Percentiles rank a stretch among this genome's conserved stretches.
Evolutionary conservation across 805 yeast genomes (phyloP).

Genomic region (Wickerhamomyces alni): DNA sequence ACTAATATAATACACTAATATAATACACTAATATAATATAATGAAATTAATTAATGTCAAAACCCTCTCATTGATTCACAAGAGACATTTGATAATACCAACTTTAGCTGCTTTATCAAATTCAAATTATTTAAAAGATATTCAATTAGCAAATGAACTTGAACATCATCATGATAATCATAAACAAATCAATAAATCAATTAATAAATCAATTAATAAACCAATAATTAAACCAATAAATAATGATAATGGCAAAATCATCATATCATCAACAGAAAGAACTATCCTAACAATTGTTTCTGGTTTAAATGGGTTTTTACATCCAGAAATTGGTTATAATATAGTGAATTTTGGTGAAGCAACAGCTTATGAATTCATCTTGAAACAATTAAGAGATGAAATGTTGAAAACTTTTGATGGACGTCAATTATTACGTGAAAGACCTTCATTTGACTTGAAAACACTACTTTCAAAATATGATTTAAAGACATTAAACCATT

Average conservation of each 20-base stretch:
- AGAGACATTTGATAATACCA: no score
- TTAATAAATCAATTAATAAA: no score
- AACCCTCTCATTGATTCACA: no score
- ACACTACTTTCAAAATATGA: no score
- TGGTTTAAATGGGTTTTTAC: constrained; percentile 69
- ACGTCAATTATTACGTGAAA: constrained; percentile 66
- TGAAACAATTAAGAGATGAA: constrained; percentile 53
- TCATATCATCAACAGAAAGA: constrained; percentile 60
- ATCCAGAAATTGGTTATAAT: constrained; percentile 70
- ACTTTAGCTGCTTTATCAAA: constrained; percentile 18
- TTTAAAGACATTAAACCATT: constrained; percentile 53
- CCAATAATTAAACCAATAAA: no score
- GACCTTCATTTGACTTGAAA: constrained; percentile 80
- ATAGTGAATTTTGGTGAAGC: constrained; percentile 87
- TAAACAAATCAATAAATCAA: no score
- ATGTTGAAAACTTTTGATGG: constrained; percentile 80
- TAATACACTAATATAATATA: no score
- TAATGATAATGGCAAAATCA: constrained; percentile 67
- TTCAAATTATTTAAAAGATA: constrained; percentile 32
- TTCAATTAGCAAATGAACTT: constrained; percentile 55
- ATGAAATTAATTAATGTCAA: no score
- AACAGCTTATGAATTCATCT: constrained; percentile 68
- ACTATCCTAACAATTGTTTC: constrained; percentile 61
- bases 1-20: no score
- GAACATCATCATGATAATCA: constrained; percentile 29